Evolutionary conservation across 805 yeast genomes (phyloP), one percentile per base, ranked within the genome.

Genomic region (Clavispora phyllophila): DNA sequence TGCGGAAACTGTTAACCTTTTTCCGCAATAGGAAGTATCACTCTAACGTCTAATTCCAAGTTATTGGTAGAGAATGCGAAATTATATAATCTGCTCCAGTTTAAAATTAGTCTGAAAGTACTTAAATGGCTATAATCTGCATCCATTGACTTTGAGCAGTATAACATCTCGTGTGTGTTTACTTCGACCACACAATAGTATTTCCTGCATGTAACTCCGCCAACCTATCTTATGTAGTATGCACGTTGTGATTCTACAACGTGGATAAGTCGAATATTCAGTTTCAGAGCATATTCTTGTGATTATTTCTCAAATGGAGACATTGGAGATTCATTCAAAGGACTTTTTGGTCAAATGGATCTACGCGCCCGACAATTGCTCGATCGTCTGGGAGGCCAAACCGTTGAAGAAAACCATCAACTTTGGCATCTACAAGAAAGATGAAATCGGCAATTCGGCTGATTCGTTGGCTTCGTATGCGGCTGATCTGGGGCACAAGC

Each of bases 291-390:
- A 15, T 17, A 29, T 29, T 17, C 33, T 29, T 29, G 20, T 15
- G 20, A 8, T 17, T 9, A 1, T 29, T 9, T 4, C 12, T 29
- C 9, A 29, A 31, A 87, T 89, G 96, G 98, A 91, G 63, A 82
- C 89, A 2, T 76, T 93, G 38, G 97, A 91, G 63, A 80, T 93
- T 19, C 95, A 90, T 54, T 82, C 95, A 39, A 85, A 87, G 61
- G 84, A 93, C 44, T 91, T 87, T 56, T 79, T 89, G 48, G 86
- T 90, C 56, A 87, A 91, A 54, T 93, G 98, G 98, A 81, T 90
- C 42, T 77, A 81, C 48, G 85, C 86, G 6, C 84, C 86, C 0
- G 84, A 79, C 31, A 76, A 80, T 45, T 75, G 82, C 24, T 61
- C 72, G 15, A 76, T 91, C 35, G 77, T 77, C 47, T 91, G 93